Evolutionary conservation across 2,329 filamentous ascomycete genomes (phyloP), one percentile per base, ranked within the genome.

Genomic region (Aspergillus sp.): DNA sequence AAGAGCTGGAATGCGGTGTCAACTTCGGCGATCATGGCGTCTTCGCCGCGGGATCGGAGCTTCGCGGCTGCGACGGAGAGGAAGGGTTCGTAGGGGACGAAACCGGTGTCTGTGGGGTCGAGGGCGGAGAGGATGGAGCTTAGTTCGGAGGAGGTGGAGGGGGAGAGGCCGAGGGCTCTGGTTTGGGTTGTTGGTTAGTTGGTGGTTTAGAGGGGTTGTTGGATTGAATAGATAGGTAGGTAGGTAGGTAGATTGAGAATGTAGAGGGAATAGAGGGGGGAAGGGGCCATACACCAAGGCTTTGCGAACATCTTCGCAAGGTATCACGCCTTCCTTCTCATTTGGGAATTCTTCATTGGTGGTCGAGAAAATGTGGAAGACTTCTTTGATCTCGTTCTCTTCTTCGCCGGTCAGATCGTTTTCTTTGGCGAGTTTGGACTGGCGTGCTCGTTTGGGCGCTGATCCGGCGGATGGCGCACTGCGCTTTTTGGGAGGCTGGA

Each of bases 381-480:
- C 93, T 76, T 97, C 93, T 69, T 87, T 88, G 72, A 99, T 96
- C 78, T 97, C 92, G 67, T 85, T 84, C 78, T 98, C 94, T 77
- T 97, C 90, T 64, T 89, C 86, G 46, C 88, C 89, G 14, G 87
- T 89, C 71, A 98, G 87, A 75, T 92, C 89, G 83, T 97, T 88
- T 72, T 96, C 92, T 78, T 93, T 94, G 31, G 94, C 94, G 68
- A 97, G 90, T 75, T 92, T 96, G 60, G 93, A 96, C 70, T 87
- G 87, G 63, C 90, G 89, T 57, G 70, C 62, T 66, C 73, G 75
- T 63, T 73, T 77, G 11, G 71, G 69, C n/a, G 73, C 63, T 32
- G 69, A 55, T 57, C 72, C 67, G 59, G 73, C 65, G 62, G 69
- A 52, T 55, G 67, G 57, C 54, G 68, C 68, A 64, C 67, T 64